Evolutionary conservation across 1,284 basidiomycete genomes (phyloP), one percentile per base, ranked within the genome.

Genomic region (Melampsora abietis-canadensis): DNA sequence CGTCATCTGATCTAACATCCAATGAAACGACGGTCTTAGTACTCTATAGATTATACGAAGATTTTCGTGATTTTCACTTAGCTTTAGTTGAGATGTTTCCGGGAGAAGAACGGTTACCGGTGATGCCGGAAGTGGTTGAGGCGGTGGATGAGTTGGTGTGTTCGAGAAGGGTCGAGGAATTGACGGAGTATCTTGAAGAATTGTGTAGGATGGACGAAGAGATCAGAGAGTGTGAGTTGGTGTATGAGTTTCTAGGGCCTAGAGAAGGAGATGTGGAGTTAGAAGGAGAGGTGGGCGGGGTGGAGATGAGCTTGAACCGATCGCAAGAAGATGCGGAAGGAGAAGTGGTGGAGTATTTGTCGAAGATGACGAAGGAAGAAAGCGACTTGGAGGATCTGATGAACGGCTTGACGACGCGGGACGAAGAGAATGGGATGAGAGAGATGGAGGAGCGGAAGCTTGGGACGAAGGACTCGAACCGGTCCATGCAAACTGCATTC

Each of bases 41-140:
- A 77, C 86, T 98, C 57, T 98, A 96, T 83, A 88, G 96, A 64
- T 88, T 92, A 19, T 99, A 99, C 84, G 92, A 95, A 81, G 95
- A 99, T 82, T 99, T 99, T 82, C 96, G 95, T 84, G 92, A 95
- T 79, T 98, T 98, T 82, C 96, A 99, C 81, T 90, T 96, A 72
- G 85, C 87, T 7, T 86, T 99, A 44, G 86, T 97, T 76, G 87
- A 93, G 67, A 85, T 87, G 0, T 96, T 95, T 82, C 93, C 93
- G 4, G 85, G 87, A 66, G 94, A 98, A 83, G 94, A 92, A 17
- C 94, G 94, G 73, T 84, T 98, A 57, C 95, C 94, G 0, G 95
- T 88, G 83, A 98, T 98, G 94, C 94, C 94, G 10, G 95, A 94
- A 0, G 94, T 94, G 6, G 87, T 91, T 6, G 81, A 83, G 54